phyloP scores from a whole-genome alignment of 306 rosid species.

The Bauhinia variegata region DNA sequence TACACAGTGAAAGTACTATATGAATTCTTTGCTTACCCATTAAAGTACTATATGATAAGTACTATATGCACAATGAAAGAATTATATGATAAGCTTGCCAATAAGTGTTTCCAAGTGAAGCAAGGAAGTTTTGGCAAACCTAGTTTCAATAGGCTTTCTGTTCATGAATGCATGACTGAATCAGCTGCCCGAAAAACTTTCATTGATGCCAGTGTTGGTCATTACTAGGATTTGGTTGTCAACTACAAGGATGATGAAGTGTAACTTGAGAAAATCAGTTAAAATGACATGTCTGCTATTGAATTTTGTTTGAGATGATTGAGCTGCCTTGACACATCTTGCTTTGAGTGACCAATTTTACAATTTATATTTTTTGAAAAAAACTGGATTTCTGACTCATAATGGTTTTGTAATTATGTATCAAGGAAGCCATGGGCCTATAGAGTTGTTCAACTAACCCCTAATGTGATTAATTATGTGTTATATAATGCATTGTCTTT shows the following conservation, averaged over 20 bases:
- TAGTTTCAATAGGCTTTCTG: constrained; percentile 69
- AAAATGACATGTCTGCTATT: constrained; percentile 12
- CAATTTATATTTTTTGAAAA: constrained; percentile 24
- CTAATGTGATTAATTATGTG: no score
- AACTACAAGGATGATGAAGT: constrained; percentile 60
- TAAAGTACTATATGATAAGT: no score
- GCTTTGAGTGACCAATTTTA: constrained; percentile 35
- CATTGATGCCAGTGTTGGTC: constrained; percentile 85
- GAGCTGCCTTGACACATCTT: constrained; percentile 24
- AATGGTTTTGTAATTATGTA: no score
- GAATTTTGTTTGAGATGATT: constrained; percentile 28
- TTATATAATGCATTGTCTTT: no score
- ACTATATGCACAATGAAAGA: no score
- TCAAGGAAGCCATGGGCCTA: no score
- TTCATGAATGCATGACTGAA: constrained; percentile 92
- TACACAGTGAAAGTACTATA: no score
- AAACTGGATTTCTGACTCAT: no score
- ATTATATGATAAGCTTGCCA: constrained; percentile 73
- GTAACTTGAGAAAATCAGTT: constrained; percentile 28
- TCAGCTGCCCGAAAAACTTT: constrained; percentile 84
- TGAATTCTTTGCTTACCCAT: no score
- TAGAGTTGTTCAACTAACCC: no score
- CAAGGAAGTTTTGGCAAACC: constrained; percentile 92
- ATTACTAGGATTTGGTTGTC: constrained; percentile 90
- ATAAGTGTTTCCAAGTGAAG: constrained; percentile 84